Evolutionary conservation across 192 early-diverging fungal genomes (phyloP).

Genomic region (Irineochytrium annulatum): DNA sequence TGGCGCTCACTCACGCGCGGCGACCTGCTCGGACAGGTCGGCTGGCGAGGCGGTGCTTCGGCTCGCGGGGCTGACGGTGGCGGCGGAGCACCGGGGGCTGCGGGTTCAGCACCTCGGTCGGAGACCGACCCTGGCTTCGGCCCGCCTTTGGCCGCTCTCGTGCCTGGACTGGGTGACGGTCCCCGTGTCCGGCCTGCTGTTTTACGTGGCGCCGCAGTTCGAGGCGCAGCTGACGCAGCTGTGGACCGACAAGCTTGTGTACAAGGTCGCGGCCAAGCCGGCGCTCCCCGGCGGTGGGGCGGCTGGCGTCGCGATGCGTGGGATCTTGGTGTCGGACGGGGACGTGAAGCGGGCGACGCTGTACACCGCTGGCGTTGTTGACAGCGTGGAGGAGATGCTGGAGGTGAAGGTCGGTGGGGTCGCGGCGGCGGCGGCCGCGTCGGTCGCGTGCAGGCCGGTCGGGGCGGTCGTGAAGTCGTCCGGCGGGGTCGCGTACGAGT

Average conservation of each 20-base stretch:
- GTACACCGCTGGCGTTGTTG: slow-evolving; percentile 5
- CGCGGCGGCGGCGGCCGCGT: slow-evolving; percentile 3
- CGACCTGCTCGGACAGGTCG: no score
- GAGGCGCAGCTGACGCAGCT: slow-evolving; percentile 30
- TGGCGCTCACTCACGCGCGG: no score
- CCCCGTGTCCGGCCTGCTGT: slow-evolving; percentile 29
- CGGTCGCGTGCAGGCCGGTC: slow-evolving; percentile 5
- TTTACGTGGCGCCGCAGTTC: slow-evolving; percentile 27
- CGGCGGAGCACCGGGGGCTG: slow-evolving; percentile 15
- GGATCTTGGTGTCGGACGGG: slow-evolving; percentile 13
- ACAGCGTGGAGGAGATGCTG: slow-evolving; percentile 3
- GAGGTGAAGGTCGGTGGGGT: slow-evolving; percentile 10
- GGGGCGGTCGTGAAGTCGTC: slow-evolving; percentile 16
- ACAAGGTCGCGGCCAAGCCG: slow-evolving; percentile 34
- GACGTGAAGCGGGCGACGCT: slow-evolving; percentile 13
- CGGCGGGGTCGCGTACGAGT: no score
- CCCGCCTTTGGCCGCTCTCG: slow-evolving; percentile 21
- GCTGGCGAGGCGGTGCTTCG: no score
- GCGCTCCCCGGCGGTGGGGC: slow-evolving; percentile 11
- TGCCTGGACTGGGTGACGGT: slow-evolving; percentile 32
- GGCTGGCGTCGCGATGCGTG: not conserved
- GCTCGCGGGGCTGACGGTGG: slow-evolving; percentile 13
- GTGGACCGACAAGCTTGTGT: slow-evolving; percentile 28
- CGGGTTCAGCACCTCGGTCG: slow-evolving; percentile 33
- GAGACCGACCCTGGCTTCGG: slow-evolving; percentile 11